phyloP scores from a whole-genome alignment of 2,329 filamentous ascomycete genomes.

The Proliferodiscus dingleyae region DNA sequence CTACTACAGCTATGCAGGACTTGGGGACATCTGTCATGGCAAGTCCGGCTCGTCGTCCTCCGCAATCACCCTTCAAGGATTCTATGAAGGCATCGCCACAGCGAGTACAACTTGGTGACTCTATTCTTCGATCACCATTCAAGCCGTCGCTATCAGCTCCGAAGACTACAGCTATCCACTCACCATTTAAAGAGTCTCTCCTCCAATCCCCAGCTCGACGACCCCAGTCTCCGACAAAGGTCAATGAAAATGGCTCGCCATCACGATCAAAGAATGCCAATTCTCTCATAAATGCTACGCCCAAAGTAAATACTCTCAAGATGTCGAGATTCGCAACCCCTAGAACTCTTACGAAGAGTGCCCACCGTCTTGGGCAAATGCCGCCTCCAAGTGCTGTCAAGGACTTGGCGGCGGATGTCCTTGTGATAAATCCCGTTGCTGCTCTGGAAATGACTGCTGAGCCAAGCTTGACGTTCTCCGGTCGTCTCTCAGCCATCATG shows the following conservation, averaged over 20 bases:
- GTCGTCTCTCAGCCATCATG: slow-evolving; percentile 36
- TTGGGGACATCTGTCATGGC: slow-evolving; percentile 37
- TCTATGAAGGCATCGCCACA: slow-evolving; percentile 53
- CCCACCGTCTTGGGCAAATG: slow-evolving; percentile 19
- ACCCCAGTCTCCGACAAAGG: slow-evolving; percentile 30
- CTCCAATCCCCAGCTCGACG: slow-evolving; percentile 32
- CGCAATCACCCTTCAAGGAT: slow-evolving; percentile 50
- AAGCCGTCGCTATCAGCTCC: slow-evolving; percentile 25
- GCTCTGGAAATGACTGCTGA: slow-evolving; percentile 6
- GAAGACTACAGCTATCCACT: slow-evolving; percentile 13
- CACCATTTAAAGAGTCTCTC: slow-evolving; percentile 27
- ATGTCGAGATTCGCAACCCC: slow-evolving; percentile 30
- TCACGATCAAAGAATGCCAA: slow-evolving; percentile 14
- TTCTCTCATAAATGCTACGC: slow-evolving; percentile 22
- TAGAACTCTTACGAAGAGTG: slow-evolving; percentile 24
- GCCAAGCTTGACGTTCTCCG: slow-evolving; percentile 31
- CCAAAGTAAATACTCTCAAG: slow-evolving; percentile 27
- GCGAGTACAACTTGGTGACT: slow-evolving; percentile 31
- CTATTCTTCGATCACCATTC: slow-evolving; percentile 28
- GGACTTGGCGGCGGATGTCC: slow-evolving; percentile 7
- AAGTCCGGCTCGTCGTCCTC: slow-evolving; percentile 53
- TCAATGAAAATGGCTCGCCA: slow-evolving; percentile 28
- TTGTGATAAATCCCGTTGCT: background rate
- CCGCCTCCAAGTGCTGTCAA: slow-evolving; percentile 15
- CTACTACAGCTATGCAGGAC: slow-evolving; percentile 33